Percentiles rank a stretch among this genome's conserved stretches.
These are phyloP conservation scores for Prunus campanulata DNA, from an alignment of 306 rosid genomes.

Conservation along the genomic window DNA sequence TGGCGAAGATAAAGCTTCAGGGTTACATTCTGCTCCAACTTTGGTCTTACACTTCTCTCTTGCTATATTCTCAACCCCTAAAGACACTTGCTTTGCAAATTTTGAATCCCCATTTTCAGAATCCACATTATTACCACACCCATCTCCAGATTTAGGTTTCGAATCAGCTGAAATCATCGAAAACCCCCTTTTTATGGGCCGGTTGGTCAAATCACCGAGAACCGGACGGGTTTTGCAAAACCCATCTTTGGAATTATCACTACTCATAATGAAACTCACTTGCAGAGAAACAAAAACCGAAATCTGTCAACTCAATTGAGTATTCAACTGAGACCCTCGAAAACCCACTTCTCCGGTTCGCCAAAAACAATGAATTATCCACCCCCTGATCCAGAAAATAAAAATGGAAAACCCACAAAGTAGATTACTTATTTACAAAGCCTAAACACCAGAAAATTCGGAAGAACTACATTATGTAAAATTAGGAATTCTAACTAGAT, in stretches of 20 bases:
- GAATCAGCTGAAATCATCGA: conserved; percentile 39
- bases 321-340: not conserved
- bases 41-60: conserved; percentile 24
- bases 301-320: conserved; percentile 7
- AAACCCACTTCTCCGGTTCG: conserved; percentile 7
- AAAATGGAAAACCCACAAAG: not conserved
- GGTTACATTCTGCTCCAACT: conserved; percentile 4
- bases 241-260: conserved; percentile 38
- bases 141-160: conserved; percentile 26
- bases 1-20: conserved; percentile 4
- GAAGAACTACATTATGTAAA: not conserved
- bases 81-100: conserved; percentile 32
- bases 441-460: not conserved
- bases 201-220: conserved; percentile 60
- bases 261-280: conserved; percentile 38
- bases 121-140: conserved; percentile 2
- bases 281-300: not conserved
- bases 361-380: not conserved
- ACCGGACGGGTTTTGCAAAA: conserved; percentile 43
- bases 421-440: not conserved
- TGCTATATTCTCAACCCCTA: conserved; percentile 26
- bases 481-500: not conserved
- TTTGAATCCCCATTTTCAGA: conserved; percentile 22
- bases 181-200: conserved; percentile 47
- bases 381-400: not conserved